These are phyloP conservation scores for Microsporum canis DNA, from an alignment of 2,329 filamentous ascomycete species.

Conservation along the genomic window DNA sequence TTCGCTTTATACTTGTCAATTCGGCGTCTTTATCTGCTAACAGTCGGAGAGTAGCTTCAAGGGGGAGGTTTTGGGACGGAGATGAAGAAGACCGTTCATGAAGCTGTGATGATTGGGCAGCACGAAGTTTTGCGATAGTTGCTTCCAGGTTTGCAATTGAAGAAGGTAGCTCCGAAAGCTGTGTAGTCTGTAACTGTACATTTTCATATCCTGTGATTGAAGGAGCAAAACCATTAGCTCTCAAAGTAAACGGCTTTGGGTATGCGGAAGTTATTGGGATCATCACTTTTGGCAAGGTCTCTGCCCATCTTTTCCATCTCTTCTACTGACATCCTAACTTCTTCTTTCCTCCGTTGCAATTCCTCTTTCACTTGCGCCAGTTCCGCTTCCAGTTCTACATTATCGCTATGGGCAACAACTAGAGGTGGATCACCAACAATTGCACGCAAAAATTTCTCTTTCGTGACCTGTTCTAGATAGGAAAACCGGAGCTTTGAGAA, in stretches of 20 bases:
- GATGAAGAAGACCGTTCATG: constrained; percentile 35
- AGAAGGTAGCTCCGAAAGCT: constrained; percentile 41
- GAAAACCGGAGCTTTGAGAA: constrained; percentile 95
- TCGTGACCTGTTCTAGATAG: constrained; percentile 96
- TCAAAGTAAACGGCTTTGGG: background rate
- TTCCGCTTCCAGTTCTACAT: constrained; percentile 62
- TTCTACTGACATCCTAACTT: constrained; percentile 61
- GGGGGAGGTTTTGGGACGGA: constrained; percentile 30
- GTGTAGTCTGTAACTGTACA: constrained; percentile 41
- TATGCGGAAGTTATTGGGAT: constrained; percentile 5
- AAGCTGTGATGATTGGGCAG: constrained; percentile 53
- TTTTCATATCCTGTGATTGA: constrained; percentile 43
- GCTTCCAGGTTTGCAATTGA: constrained; percentile 43
- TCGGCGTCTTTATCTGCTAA: constrained; percentile 32
- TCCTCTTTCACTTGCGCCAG: constrained; percentile 58
- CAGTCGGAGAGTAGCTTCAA: constrained; percentile 31
- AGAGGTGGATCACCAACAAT: constrained; percentile 85
- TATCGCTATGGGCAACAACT: constrained; percentile 72
- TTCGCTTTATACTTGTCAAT: constrained; percentile 31
- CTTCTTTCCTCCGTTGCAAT: constrained; percentile 67
- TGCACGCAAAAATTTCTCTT: constrained; percentile 90
- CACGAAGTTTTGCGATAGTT: constrained; percentile 38
- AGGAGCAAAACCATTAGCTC: background rate
- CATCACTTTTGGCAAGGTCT: constrained; percentile 48
- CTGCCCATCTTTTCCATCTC: constrained; percentile 60